These are phyloP conservation scores for Pelargonium myrrhifolium DNA, from an alignment of 441 rosid species.

Conservation along the genomic window DNA sequence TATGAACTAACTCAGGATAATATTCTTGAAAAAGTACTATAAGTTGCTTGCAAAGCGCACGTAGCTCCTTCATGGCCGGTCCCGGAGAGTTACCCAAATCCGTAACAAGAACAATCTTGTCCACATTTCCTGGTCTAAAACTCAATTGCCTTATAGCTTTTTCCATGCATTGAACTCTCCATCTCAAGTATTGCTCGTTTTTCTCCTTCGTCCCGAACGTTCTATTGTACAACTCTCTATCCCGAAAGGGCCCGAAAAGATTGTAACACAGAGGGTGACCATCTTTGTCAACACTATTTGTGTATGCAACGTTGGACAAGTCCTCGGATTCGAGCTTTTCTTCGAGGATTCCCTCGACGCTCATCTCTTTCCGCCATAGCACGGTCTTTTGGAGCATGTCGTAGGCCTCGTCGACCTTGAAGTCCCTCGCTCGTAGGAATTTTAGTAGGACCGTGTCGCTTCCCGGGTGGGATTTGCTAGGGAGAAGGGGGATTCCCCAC, in stretches of 20 bases:
- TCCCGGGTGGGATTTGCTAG: neutral
- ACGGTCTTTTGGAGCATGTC: neutral
- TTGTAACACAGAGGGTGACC: neutral
- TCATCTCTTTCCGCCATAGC: neutral
- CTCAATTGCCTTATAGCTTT: neutral
- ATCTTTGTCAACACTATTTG: neutral
- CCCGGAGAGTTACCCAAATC: neutral
- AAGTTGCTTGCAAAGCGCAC: neutral
- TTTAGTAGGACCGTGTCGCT: neutral
- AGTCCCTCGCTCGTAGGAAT: neutral
- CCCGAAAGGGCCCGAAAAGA: neutral
- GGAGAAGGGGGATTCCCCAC: neutral
- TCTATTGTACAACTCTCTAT: neutral
- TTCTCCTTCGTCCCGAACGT: neutral
- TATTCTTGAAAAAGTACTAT: neutral
- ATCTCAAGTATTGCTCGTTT: neutral
- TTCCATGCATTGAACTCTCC: conserved; percentile 1
- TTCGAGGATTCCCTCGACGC: neutral
- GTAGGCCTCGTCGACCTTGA: neutral
- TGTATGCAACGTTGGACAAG: neutral
- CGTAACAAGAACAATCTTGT: neutral
- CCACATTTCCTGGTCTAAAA: neutral
- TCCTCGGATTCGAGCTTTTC: neutral
- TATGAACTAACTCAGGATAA: neutral
- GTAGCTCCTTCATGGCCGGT: conserved; percentile 1